Base-by-base conservation (phyloP, 176 grass and related monocot genomes). In the Bothriochloa decipiens region DNA sequence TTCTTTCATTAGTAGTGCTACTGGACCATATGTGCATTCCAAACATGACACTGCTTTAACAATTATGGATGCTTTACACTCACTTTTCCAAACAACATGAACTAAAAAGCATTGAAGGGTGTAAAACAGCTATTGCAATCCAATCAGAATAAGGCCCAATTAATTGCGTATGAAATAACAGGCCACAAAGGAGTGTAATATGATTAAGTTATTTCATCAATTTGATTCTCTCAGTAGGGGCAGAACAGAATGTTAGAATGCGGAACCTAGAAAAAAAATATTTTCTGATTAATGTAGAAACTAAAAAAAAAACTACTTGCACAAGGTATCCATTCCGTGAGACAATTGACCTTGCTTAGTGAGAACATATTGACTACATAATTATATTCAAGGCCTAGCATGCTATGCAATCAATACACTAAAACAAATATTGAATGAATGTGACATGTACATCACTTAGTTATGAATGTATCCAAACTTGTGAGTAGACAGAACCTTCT, bases 401-500 rank as follows among this genome's bases (percentile, higher is more conserved):
- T 74, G 39, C 5, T 79, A 74, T 86, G 11, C 46, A 23, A 83
- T 45, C 22, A 18, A 63, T 77, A 27, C 4, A 67, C 7, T 66
- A 70, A 41, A 78, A 79, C 11, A 20, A 78, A 79, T 11, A 20
- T 77, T 47, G 11, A 46, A 68, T 49, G 66, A 25, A 89, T 70
- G 39, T 11, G 65, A 75, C 17, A 81, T 76, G 27, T 47, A 37
- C 20, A 84, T 58, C 78, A 28, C 26, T 68, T 80, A 53, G 20
- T 36, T 72, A 78, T 53, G 40, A 20, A 77, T 22, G 4, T 50
- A 65, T 61, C 70, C 25, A 73, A 81, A 70, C 16, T 40, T 57
- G 67, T 11, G 70, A 77, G 27, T 11, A 72, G 23, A 80, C 18
- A 42, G 39, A 45, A 98, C 96, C 96, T 94, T 92, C 85, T 95